A percentile compares a stretch with the other conserved stretches of the same genome.
Evolutionary conservation across 208 protist species (phyloP).

Genomic region (Lotmaria passim): DNA sequence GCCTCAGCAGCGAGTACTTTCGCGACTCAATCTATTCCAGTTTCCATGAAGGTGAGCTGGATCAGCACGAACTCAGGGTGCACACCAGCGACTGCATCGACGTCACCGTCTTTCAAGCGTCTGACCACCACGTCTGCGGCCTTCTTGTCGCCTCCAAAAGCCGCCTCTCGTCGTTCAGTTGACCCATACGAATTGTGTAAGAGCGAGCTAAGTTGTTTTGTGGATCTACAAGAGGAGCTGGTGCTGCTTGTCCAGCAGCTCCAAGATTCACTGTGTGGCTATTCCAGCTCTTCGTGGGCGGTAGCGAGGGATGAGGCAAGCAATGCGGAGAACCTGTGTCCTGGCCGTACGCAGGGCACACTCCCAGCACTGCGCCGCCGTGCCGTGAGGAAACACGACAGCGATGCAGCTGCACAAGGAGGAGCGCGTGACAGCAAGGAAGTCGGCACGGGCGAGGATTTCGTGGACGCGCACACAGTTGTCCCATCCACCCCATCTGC

Average conservation of each 20-base stretch:
- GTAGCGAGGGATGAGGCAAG: no score
- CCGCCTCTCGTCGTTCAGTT: not conserved
- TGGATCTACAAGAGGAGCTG: constrained; percentile 27
- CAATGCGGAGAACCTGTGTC: constrained; percentile 15
- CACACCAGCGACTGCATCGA: not conserved
- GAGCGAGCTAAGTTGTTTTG: constrained; percentile 14
- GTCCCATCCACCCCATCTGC: constrained; percentile 4
- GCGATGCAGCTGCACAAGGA: no score
- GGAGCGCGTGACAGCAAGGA: no score
- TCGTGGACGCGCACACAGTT: no score
- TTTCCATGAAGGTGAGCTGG: not conserved
- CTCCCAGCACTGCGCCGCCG: not conserved
- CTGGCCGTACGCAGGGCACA: not conserved
- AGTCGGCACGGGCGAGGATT: no score
- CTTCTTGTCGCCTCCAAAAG: not conserved
- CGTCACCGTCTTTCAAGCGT: not conserved
- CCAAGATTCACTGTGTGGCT: not conserved
- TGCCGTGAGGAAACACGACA: no score
- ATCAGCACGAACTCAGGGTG: no score
- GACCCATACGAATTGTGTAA: constrained; percentile 26
- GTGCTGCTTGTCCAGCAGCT: constrained; percentile 12
- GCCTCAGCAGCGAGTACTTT: not conserved
- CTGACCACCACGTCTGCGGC: not conserved
- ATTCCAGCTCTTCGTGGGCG: not conserved
- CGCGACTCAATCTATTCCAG: not conserved